These are phyloP conservation scores for Lathyrus oleraceus DNA, from an alignment of 306 rosid genomes.

Conservation along the genomic window DNA sequence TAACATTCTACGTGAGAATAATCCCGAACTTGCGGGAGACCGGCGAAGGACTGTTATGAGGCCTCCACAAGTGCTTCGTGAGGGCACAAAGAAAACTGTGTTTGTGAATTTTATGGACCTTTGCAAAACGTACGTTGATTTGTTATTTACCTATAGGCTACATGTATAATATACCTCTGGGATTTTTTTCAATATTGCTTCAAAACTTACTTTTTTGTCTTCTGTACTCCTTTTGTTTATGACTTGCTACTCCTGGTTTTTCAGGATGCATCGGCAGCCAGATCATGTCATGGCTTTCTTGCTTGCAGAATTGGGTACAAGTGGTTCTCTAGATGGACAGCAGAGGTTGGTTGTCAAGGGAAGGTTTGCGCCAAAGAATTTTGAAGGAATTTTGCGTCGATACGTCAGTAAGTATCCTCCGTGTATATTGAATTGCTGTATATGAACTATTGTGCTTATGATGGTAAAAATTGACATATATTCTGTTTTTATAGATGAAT, in stretches of 20 bases:
- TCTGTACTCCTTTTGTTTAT: constrained; percentile 7
- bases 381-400: constrained; percentile 89
- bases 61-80: constrained; percentile 97
- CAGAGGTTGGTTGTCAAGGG: constrained; percentile 91
- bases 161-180: neutral
- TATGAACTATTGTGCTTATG: neutral
- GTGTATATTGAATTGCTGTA: constrained; percentile 1
- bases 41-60: constrained; percentile 90
- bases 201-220: neutral
- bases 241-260: neutral
- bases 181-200: neutral
- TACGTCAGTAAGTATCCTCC: constrained; percentile 67
- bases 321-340: constrained; percentile 94
- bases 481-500: constrained; percentile 58
- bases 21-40: constrained; percentile 93
- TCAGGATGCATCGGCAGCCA: constrained; percentile 89
- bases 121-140: constrained; percentile 67
- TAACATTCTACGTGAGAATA: constrained; percentile 84
- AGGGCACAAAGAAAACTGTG: constrained; percentile 94
- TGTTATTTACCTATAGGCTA: neutral
- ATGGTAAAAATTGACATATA: neutral
- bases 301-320: constrained; percentile 90
- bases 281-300: constrained; percentile 90
- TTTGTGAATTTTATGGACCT: constrained; percentile 92
- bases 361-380: constrained; percentile 87